Evolutionary conservation across 2,329 filamentous ascomycete species (phyloP).

Genomic region (Cladosporium sp.): DNA sequence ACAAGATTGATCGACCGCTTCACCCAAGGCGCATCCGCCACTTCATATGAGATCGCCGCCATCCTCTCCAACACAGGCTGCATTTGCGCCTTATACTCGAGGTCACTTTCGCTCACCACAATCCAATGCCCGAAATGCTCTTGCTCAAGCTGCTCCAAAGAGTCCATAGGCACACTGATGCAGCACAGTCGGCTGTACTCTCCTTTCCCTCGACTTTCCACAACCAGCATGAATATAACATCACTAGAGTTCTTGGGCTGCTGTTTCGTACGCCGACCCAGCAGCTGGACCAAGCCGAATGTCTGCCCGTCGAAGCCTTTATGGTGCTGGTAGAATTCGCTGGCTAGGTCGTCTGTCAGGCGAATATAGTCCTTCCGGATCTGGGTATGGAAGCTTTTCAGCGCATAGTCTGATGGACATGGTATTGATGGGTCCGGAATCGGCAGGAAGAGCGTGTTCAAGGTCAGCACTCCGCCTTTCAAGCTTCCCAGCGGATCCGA

Average conservation of each 20-base stretch:
- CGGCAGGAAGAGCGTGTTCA: neutral
- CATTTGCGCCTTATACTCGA: neutral
- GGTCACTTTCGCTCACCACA: neutral
- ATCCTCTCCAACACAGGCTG: neutral
- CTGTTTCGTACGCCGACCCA: neutral
- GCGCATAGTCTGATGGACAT: neutral
- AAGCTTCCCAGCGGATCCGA: neutral
- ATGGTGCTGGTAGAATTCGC: constrained; percentile 19
- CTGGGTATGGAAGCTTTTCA: neutral
- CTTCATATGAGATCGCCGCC: neutral
- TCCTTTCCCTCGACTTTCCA: constrained; percentile 15
- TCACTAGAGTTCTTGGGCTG: neutral
- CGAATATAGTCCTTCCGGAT: neutral
- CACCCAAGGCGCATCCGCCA: neutral
- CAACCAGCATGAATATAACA: constrained; percentile 6
- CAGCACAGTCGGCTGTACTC: constrained; percentile 4
- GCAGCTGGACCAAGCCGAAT: constrained; percentile 15
- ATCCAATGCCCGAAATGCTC: neutral
- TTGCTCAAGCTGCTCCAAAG: neutral
- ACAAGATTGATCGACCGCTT: neutral
- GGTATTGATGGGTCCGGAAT: neutral
- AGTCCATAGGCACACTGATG: neutral
- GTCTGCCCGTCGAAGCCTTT: constrained; percentile 2
- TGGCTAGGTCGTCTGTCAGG: neutral
- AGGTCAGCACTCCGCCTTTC: neutral